Percentiles rank a stretch among this genome's conserved stretches.
Conservation (phyloP, 1,284 basidiomycete genomes). For the Mixia osmundae region DNA sequence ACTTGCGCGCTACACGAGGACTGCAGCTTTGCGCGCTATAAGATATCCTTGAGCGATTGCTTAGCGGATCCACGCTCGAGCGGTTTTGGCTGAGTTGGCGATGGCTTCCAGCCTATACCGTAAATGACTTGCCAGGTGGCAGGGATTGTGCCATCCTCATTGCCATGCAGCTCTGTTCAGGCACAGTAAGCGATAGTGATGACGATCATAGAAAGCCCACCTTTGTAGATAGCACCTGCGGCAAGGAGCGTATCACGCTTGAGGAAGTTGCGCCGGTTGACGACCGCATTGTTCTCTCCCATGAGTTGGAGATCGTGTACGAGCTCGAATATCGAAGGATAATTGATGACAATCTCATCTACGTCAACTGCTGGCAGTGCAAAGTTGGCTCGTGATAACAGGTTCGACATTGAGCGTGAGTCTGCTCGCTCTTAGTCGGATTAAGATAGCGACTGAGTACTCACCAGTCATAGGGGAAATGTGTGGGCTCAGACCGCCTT, state of each 20-base stretch:
- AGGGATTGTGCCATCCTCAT: slow-evolving; percentile 57
- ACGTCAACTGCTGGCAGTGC: slow-evolving; percentile 82
- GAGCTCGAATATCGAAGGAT: slow-evolving; percentile 91
- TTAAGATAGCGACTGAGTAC: slow-evolving; percentile 11
- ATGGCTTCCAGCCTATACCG: slow-evolving; percentile 97
- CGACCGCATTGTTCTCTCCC: slow-evolving; percentile 81
- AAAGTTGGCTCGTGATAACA: slow-evolving; percentile 79
- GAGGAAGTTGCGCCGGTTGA: slow-evolving; percentile 38
- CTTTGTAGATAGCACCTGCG: slow-evolving; percentile 79
- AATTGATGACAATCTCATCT: slow-evolving; percentile 74
- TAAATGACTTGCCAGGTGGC: slow-evolving; percentile 94
- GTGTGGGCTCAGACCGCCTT: slow-evolving; percentile 85
- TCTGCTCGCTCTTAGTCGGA: slow-evolving; percentile 8
- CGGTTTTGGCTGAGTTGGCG: slow-evolving; percentile 57
- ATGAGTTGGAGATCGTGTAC: slow-evolving; percentile 80
- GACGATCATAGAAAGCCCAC: slow-evolving; percentile 24
- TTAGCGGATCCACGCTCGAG: slow-evolving; percentile 62
- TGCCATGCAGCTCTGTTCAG: slow-evolving; percentile 50
- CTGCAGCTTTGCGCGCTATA: too few relatives aligned
- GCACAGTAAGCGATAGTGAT: slow-evolving; percentile 1
- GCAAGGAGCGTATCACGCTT: slow-evolving; percentile 71
- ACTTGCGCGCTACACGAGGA: too few relatives aligned
- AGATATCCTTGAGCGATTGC: slow-evolving; percentile 54
- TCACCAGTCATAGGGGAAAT: slow-evolving; percentile 90
- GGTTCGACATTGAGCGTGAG: slow-evolving; percentile 38